Percentiles rank a stretch among this genome's conserved stretches.
Conservation (phyloP, 1,284 basidiomycete genomes). For the Ceratobasidium papillatum region DNA sequence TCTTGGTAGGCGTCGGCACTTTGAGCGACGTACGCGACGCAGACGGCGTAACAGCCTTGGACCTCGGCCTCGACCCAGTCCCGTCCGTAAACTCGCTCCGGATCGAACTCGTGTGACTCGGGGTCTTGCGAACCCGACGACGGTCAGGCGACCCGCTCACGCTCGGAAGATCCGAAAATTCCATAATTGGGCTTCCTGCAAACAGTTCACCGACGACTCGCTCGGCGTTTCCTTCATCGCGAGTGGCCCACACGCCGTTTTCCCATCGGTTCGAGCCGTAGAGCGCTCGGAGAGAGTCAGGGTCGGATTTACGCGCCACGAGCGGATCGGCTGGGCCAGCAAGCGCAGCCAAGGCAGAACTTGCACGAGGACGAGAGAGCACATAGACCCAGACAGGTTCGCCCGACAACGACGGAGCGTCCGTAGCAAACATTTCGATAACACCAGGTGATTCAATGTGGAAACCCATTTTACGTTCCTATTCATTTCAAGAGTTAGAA, state of each 20-base stretch:
- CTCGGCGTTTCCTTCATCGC: slow-evolving; percentile 70
- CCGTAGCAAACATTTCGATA: slow-evolving; percentile 42
- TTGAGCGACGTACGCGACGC: slow-evolving; percentile 55
- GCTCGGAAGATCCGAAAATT: slow-evolving; percentile 66
- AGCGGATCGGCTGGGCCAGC: slow-evolving; percentile 57
- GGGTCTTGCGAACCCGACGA: slow-evolving; percentile 56
- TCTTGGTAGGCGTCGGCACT: slow-evolving; percentile 46
- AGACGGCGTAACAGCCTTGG: slow-evolving; percentile 56
- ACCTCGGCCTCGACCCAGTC: slow-evolving; percentile 9
- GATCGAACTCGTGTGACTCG: slow-evolving; percentile 38
- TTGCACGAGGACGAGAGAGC: slow-evolving; percentile 79
- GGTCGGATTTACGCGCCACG: slow-evolving; percentile 62
- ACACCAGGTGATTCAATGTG: slow-evolving; percentile 42
- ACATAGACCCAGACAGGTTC: slow-evolving; percentile 88
- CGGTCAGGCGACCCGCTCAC: slow-evolving; percentile 79
- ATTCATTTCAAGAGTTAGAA: not conserved
- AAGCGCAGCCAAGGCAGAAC: slow-evolving; percentile 56
- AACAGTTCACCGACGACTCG: slow-evolving; percentile 64
- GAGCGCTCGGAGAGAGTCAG: slow-evolving; percentile 71
- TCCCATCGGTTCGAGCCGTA: slow-evolving; percentile 64
- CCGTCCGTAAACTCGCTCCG: slow-evolving; percentile 40
- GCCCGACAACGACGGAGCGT: slow-evolving; percentile 49
- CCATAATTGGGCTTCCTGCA: slow-evolving; percentile 35
- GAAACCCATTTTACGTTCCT: slow-evolving; percentile 45
- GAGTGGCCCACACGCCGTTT: slow-evolving; percentile 75